Conservation (phyloP, 257 asterid species). For the Fraxinus excelsior region DNA sequence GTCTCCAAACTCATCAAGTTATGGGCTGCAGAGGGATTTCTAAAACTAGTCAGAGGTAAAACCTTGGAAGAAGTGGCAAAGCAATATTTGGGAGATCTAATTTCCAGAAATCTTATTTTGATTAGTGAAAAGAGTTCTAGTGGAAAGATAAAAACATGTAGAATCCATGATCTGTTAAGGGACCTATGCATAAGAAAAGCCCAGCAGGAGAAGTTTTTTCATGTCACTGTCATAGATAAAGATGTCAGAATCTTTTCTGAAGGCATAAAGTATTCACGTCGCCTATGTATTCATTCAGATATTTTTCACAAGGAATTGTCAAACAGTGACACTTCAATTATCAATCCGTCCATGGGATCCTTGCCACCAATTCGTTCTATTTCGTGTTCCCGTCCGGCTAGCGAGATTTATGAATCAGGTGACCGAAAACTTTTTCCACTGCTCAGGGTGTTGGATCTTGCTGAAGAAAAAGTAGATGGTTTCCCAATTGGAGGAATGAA, state of each 20-base stretch:
- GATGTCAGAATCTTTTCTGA: not conserved
- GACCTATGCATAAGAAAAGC: no score
- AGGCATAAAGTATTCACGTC: not conserved
- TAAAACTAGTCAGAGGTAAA: no score
- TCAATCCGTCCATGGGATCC: not conserved
- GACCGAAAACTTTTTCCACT: constrained; percentile 1
- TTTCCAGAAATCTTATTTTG: no score
- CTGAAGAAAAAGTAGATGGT: not conserved
- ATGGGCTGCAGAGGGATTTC: no score
- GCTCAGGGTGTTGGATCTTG: constrained; percentile 12
- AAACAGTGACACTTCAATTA: not conserved
- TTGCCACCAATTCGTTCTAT: constrained; percentile 2
- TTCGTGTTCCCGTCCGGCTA: not conserved
- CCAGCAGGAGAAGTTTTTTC: no score
- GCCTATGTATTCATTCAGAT: constrained; percentile 12
- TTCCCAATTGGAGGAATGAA: not conserved
- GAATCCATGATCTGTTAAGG: no score
- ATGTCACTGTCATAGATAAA: not conserved
- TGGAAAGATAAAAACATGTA: no score
- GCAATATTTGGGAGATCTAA: no score
- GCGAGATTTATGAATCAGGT: not conserved
- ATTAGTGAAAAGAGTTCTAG: no score
- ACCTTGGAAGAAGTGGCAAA: no score
- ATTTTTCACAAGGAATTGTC: not conserved
- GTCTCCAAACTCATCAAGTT: constrained; percentile 19